phyloP scores from a whole-genome alignment of 305 asterid genomes.

The Fraxinus greggii region DNA sequence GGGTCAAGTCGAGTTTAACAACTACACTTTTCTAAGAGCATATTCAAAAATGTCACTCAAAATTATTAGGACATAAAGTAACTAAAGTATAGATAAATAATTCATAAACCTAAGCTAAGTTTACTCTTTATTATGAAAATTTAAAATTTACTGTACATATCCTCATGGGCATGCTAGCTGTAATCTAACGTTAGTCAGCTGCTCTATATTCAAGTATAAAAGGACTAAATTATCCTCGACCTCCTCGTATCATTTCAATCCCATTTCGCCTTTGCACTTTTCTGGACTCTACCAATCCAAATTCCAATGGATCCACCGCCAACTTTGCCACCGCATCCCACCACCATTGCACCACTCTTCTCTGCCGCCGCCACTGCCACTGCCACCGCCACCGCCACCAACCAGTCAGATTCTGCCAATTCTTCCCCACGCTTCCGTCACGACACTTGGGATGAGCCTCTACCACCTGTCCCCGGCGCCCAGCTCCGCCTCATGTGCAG shows the following conservation, averaged over 20 bases:
- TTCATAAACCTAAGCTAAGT: background rate
- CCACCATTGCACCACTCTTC: conserved; percentile 6
- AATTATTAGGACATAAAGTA: no score
- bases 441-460: conserved; percentile 51
- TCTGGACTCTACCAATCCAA: background rate
- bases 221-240: background rate
- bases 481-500: conserved; percentile 64
- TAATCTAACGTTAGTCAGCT: background rate
- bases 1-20: background rate
- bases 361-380: background rate
- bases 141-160: background rate
- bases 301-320: conserved; percentile 55
- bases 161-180: background rate
- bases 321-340: conserved; percentile 27
- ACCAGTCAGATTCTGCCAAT: conserved; percentile 37
- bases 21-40: background rate
- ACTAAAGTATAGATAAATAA: no score
- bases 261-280: background rate
- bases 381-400: background rate
- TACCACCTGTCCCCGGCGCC: conserved; percentile 41
- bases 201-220: background rate
- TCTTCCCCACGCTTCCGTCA: conserved; percentile 56
- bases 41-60: background rate
- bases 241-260: background rate
- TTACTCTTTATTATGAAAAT: no score